Evolutionary conservation across 2,329 filamentous ascomycete genomes (phyloP), one percentile per base, ranked within the genome.

Genomic region (Fusarium pseudocircinatum): DNA sequence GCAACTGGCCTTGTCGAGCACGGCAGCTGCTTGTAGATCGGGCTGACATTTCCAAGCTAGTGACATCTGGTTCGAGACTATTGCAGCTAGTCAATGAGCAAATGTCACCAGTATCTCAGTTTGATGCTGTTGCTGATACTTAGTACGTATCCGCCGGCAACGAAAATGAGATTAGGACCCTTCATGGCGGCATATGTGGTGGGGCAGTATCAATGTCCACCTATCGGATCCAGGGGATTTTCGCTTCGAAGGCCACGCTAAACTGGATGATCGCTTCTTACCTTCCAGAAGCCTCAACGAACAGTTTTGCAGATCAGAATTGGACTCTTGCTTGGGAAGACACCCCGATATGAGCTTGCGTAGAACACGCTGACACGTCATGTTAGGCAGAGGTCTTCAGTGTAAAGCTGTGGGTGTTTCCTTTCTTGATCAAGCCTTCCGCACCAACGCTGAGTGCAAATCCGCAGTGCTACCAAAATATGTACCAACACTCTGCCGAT

Each of bases 271-370:
- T 63, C 36, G 32, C 56, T 75, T 64, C 60, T 73, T 57, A 43
- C 58, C 67, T 78, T 78, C 77, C 69, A 76, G 76, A 78, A 78
- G 75, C 53, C 63, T 77, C 54, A 66, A 56, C 52, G 77, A 78
- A 78, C 58, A 66, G 60, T 65, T 42, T 44, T 73, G 52, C 47
- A 70, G 63, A 75, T 73, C 74, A 62, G 59, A 49, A 71, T 69
- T 65, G 40, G 40, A 34, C 34, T 26, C 43, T 43, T 62, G 47
- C 46, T 40, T 60, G 44, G 39, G 46, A 52, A 49, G 43, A 67
- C 22, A 18, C 24, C 32, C 59, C 18, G 4, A 26, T 30, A 52
- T 26, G 32, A 36, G 49, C 49, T 62, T 36, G 40, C 61, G 32
- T 69, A 47, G 30, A 42, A 61, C 52, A 22, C 34, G 30, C 39